These are phyloP conservation scores for Vitis cinerea DNA, from an alignment of 164 flowering plant species.

Conservation along the genomic window DNA sequence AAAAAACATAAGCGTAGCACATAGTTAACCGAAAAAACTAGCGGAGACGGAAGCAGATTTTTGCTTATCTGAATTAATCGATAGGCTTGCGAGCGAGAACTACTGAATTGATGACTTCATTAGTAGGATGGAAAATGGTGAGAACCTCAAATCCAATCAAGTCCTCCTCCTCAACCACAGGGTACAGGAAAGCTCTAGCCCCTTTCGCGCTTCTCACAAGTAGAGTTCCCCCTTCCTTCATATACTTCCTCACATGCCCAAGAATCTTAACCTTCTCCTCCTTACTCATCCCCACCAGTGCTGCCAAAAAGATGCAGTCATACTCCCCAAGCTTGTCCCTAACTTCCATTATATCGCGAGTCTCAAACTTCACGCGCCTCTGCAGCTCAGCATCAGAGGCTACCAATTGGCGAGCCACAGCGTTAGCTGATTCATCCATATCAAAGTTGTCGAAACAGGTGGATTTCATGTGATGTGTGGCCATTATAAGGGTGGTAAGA, in stretches of 20 bases:
- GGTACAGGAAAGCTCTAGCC: slow-evolving; percentile 56
- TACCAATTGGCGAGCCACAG: slow-evolving; percentile 21
- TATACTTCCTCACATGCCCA: slow-evolving; percentile 45
- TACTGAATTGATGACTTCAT: slow-evolving; percentile 57
- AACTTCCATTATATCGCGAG: slow-evolving; percentile 42
- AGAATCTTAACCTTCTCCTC: slow-evolving; percentile 45
- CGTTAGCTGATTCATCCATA: slow-evolving; percentile 17
- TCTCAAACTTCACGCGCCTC: slow-evolving; percentile 54
- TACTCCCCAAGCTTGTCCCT: slow-evolving; percentile 36
- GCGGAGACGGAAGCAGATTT: no score
- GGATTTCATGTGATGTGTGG: slow-evolving; percentile 42
- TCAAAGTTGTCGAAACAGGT: slow-evolving; percentile 49
- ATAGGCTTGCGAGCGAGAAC: slow-evolving; percentile 41
- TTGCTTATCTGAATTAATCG: slow-evolving; percentile 18
- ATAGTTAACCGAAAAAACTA: slow-evolving; percentile 18
- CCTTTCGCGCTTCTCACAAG: slow-evolving; percentile 61
- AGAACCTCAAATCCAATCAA: slow-evolving; percentile 49
- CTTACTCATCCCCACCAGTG: slow-evolving; percentile 62
- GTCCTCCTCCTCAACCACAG: slow-evolving; percentile 47
- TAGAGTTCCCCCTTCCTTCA: slow-evolving; percentile 42
- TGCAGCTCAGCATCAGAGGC: slow-evolving; percentile 34
- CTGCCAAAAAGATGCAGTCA: slow-evolving; percentile 55
- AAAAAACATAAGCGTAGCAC: slow-evolving; percentile 3
- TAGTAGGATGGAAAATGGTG: slow-evolving; percentile 47
- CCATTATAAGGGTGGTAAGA: slow-evolving; percentile 51